Evolutionary conservation across 2,329 filamentous ascomycete species (phyloP).

Genomic region (Penicillium sp.): DNA sequence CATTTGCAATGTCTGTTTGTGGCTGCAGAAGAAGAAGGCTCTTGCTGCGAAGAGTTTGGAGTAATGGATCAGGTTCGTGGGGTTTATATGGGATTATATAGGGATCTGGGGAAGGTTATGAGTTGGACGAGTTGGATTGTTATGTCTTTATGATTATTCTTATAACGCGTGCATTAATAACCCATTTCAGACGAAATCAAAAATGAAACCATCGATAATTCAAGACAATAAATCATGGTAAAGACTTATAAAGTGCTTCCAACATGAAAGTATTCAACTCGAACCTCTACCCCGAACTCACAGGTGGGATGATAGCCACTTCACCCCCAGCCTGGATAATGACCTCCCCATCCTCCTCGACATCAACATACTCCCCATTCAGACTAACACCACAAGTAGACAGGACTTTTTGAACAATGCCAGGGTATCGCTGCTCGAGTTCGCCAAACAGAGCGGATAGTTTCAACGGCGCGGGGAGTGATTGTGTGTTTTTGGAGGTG

Average conservation of each 20-base stretch:
- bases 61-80: neutral
- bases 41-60: conserved; percentile 20
- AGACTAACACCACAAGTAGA: conserved; percentile 42
- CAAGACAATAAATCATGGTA: too few relatives aligned
- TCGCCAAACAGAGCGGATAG: conserved; percentile 36
- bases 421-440: conserved; percentile 43
- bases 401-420: conserved; percentile 40
- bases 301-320: conserved; percentile 48
- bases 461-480: conserved; percentile 41
- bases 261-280: neutral
- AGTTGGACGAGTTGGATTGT: neutral
- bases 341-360: conserved; percentile 23
- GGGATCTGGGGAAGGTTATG: neutral
- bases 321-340: conserved; percentile 41
- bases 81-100: neutral
- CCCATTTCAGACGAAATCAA: neutral
- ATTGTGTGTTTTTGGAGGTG: conserved; percentile 40
- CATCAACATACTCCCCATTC: conserved; percentile 46
- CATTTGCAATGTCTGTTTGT: conserved; percentile 59
- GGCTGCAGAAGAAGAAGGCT: conserved; percentile 58
- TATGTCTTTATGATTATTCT: neutral
- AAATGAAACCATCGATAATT: neutral
- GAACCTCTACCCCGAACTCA: conserved; percentile 42
- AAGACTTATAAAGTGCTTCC: neutral
- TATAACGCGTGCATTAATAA: conserved; percentile 7